Base-by-base conservation (phyloP, 1,284 basidiomycete genomes). In the Apiotrichum gamsii region DNA sequence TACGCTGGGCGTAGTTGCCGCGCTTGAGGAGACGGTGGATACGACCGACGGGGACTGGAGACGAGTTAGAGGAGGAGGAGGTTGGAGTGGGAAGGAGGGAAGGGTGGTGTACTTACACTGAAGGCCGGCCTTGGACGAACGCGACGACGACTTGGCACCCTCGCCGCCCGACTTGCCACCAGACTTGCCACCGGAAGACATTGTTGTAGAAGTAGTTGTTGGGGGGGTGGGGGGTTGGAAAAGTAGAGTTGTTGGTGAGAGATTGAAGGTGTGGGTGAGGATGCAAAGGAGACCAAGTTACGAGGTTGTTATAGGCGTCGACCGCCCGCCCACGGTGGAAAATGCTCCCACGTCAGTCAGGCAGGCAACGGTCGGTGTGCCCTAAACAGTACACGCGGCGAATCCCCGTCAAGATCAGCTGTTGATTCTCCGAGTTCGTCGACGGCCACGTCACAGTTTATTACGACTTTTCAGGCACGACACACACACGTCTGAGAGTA, bases 21-120 rank as follows among this genome's bases (percentile, higher is more conserved):
- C 82, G 82, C 79, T 87, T 87, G 67, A 89, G 75, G 45, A 86
- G 80, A 79, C 87, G 82, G 73, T 89, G 86, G 65, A 90, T 85
- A 80, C 88, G 85, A 72, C 84, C 84, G 58, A 90, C 87, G 51
- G 87, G 87, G 77, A 89, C 67, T 69, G 48, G 28, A 73, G 42
- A n/a, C 73, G 18, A 46, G 43, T 56, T 35, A 51, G 47, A 24
- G 35, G 9, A 41, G 9, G 20, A 30, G n/a, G n/a, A n/a, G n/a
- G n/a, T n/a, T n/a, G n/a, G n/a, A n/a, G n/a, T n/a, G n/a, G n/a
- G n/a, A 45, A 44, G 11, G 20, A 39, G 19, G 23, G 16, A 42
- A 44, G 25, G 14, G 19, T 15, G 23, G 9, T n/a, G 9, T 28
- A 67, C 62, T 59, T 42, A 69, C 65, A 76, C 68, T 88, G 87